These are phyloP conservation scores for Cryptococcus wingfieldii DNA, from an alignment of 1,284 basidiomycete species.

Conservation along the genomic window DNA sequence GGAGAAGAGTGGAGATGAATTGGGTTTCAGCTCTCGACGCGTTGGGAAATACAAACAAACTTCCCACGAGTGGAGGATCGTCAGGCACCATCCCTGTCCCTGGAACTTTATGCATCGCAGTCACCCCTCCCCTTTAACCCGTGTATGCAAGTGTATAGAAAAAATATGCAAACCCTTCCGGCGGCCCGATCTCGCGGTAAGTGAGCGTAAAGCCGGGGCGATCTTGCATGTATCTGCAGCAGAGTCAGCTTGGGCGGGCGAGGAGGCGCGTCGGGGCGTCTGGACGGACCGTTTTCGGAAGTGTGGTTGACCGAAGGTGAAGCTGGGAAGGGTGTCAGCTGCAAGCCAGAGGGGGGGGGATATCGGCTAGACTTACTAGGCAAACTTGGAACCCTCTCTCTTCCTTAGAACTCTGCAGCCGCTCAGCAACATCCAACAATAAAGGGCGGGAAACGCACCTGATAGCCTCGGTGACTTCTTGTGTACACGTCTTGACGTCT, in stretches of 20 bases:
- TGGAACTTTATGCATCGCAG: no score
- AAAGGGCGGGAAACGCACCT: constrained; percentile 53
- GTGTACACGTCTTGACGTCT: constrained; percentile 68
- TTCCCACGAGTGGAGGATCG: no score
- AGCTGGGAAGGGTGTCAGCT: constrained; percentile 29
- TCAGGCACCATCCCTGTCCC: no score
- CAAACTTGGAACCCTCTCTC: constrained; percentile 59
- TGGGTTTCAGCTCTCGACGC: no score
- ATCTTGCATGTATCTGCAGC: constrained; percentile 26
- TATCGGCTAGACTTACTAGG: constrained; percentile 54
- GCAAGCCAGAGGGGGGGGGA: neutral
- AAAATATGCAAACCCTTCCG: constrained; percentile 81
- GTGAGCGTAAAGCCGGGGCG: constrained; percentile 34
- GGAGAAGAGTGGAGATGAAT: no score
- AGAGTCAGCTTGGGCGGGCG: neutral
- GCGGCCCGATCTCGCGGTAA: constrained; percentile 41
- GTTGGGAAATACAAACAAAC: no score
- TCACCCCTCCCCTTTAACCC: no score
- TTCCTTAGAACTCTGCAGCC: constrained; percentile 59
- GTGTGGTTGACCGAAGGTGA: constrained; percentile 89
- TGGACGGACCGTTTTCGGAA: constrained; percentile 66
- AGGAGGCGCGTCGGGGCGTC: neutral
- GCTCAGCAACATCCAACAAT: neutral
- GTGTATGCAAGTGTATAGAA: constrained; percentile 57
- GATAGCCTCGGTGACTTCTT: constrained; percentile 74